Evolutionary conservation across 1,139 yeast genomes (phyloP), one percentile per base, ranked within the genome.

Genomic region (Kodamaea anthophila): DNA sequence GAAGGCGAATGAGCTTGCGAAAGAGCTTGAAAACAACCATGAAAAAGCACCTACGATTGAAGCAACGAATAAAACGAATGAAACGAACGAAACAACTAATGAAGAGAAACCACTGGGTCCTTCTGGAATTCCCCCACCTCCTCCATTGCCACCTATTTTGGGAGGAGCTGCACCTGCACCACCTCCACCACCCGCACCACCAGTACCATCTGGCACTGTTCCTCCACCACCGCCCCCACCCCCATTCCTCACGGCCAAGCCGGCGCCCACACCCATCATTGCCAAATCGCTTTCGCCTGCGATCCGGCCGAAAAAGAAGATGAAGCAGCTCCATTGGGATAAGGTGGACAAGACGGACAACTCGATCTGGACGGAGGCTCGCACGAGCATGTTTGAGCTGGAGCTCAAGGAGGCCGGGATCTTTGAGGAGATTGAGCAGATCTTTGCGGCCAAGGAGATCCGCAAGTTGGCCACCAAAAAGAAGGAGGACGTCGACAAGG

Each of bases 281-380:
- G 14, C 20, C 20, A 8, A 9, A 18, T 18, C 26, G 3, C 38
- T 44, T 9, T 51, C 62, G 11, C 65, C 76, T 29, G 84, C 75
- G 30, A 63, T 63, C 31, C 70, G 72, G 42, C 88, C 94, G 14
- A 79, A 79, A 60, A 76, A 71, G 58, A 81, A 78, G 64, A 63
- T 82, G 55, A 82, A 82, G 49, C 94, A 82, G 51, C 61, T 82
- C 41, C 94, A 83, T 47, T 83, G 93, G 93, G 93, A 83, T 42
- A 82, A 81, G 46, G 63, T 82, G 34, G 91, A 82, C 21, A 53
- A 58, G 23, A 51, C 51, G 18, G 67, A 80, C 3, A 71, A 74
- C 36, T 78, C 91, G 0, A 77, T 82, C 51, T 82, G 93, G 93
- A 55, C 58, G 21, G 49, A 55, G 23, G 46, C 63, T 4, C 48